Base-by-base conservation (phyloP, 257 asterid species). In the Solanum boliviense region DNA sequence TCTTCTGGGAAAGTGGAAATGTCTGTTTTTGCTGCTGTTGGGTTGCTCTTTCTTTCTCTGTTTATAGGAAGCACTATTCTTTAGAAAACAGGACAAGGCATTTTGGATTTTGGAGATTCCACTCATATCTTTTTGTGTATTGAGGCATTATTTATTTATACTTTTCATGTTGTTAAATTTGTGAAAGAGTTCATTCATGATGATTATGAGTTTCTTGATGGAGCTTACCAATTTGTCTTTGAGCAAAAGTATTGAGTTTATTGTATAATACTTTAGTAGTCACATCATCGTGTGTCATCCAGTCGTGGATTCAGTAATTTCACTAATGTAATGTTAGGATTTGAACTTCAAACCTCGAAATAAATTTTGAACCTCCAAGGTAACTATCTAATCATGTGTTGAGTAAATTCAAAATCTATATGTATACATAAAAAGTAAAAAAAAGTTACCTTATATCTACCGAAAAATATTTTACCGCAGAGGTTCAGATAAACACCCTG, bases 1-100 rank as follows among this genome's bases (percentile, higher is more conserved):
- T 87, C 91, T 39, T 88, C 97, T 5, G 58, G 93, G 13, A 58
- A 74, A 84, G 18, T 82, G 7, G 67, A 39, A 52, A 35, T 88
- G 73, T 92, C 95, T 21, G 65, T 87, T 31, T 84, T 91, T 10
- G 39, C 86, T 86, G 87, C 90, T 32, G 90, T 91, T 10, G 92
- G 89, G 23, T 87, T 91, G 20, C 90, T 88, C 20, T 20, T 91
- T 41, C 60, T 93, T 0, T 7, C 74, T 12, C 25, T 62, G 60
- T 16, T 84, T 23, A 2, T 84, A 7, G 62, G 87, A 38, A 85
- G 41, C 78, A 23, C 11, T 38, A 85, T 85, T 46, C 67, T 48
- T 82, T 82, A 85, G 75, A 15, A 58, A 44, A 83, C 27, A 48
- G 44, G 32, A 56, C 44, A 52, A 13, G 38, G 27, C 36, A 13